These are phyloP conservation scores for Sanghuangporus baumii DNA, from an alignment of 1,284 basidiomycete species.

Conservation along the genomic window DNA sequence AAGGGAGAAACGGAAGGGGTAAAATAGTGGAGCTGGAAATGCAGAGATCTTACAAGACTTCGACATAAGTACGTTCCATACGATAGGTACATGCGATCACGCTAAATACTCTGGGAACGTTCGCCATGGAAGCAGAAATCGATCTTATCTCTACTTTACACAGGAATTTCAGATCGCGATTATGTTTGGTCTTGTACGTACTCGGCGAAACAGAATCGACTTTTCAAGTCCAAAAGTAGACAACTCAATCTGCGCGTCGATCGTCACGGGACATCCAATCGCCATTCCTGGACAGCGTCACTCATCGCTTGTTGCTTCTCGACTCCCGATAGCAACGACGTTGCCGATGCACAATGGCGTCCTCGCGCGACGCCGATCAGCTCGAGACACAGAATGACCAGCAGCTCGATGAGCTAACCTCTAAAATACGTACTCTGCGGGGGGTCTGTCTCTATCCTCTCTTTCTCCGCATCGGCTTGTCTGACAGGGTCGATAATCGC, in stretches of 20 bases:
- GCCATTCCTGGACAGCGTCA: background rate
- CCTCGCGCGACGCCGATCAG: constrained; percentile 36
- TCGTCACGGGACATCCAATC: background rate
- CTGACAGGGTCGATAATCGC: background rate
- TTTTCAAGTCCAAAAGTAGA: too few species aligned
- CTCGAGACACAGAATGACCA: constrained; percentile 81
- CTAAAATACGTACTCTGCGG: constrained; percentile 71
- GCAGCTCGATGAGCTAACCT: constrained; percentile 72
- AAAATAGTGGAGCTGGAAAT: background rate
- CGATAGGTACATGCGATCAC: background rate
- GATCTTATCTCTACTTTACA: background rate
- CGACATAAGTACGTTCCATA: background rate
- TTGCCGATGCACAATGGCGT: constrained; percentile 8
- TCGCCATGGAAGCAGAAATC: background rate
- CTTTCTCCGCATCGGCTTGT: constrained; percentile 8
- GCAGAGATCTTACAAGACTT: background rate
- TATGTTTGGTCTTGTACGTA: background rate
- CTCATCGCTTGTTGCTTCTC: background rate
- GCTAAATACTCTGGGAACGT: background rate
- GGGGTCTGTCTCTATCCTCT: constrained; percentile 44
- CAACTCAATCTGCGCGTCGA: background rate
- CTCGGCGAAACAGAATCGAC: background rate
- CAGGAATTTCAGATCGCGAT: background rate
- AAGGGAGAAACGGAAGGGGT: background rate
- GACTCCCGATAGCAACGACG: background rate